Base-by-base conservation (phyloP, 2,329 filamentous ascomycete species). In the Chaetomium sp. region DNA sequence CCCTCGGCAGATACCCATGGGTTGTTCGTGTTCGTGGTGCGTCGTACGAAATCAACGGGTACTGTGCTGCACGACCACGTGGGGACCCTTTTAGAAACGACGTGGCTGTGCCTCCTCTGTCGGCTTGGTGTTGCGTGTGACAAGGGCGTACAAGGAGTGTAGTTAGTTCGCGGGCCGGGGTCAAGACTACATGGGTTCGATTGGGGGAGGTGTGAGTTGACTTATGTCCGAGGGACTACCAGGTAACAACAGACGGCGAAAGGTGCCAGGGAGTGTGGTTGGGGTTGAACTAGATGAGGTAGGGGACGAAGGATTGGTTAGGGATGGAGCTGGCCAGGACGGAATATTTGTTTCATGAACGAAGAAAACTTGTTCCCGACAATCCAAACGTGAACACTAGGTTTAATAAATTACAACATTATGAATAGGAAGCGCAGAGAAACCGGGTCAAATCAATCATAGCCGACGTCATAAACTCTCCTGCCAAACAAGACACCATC, bases 331-430 rank as follows among this genome's bases (percentile, higher is more conserved):
- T 13, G 13, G 35, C 19, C 2, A 47, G 42, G 6, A 47, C 10
- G n/a, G n/a, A n/a, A n/a, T n/a, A n/a, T n/a, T n/a, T 21, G 3
- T 33, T 4, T 16, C 29, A 47, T 9, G 25, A 42, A 58, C 31
- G 42, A 54, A n/a, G 10, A 25, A 51, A 21, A 57, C 42, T 56
- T 6, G 21, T 57, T 54, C 16, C 42, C 47, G 10, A 49, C 49
- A 47, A 25, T 25, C 8, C 0, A 35, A 53, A 42, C 31, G 25
- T 57, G n/a, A 63, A 62, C 51, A 60, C 56, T 60, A 63, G 25
- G 45, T 35, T 66, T 45, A 59, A 33, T 63, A 60, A 63, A 63
- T 63, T 66, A 66, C 64, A 66, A 63, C 45, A 66, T 63, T 66
- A 66, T 63, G 64, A 66, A 66, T 60, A 31, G 60, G 64, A 66